phyloP scores from a whole-genome alignment of 305 asterid species.

The Fraxinus greggii region DNA sequence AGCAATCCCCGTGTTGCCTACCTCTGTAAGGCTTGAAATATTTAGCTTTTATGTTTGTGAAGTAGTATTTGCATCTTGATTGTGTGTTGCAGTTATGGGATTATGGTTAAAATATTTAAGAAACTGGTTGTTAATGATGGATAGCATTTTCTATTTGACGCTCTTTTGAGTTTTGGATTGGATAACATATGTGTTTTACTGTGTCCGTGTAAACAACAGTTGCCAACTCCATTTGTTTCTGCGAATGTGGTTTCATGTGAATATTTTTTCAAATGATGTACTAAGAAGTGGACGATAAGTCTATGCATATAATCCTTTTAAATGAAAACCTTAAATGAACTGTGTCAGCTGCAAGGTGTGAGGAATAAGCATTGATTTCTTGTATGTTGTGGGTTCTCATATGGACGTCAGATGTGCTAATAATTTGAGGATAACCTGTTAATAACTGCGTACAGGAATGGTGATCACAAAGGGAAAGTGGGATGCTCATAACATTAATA shows the following conservation, averaged over 20 bases:
- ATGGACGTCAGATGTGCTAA: neutral
- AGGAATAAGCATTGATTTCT: conserved; percentile 4
- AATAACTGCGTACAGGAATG: neutral
- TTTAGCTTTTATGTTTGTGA: conserved; percentile 8
- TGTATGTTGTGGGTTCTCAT: conserved; percentile 11
- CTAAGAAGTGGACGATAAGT: neutral
- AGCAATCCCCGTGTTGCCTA: conserved; percentile 97
- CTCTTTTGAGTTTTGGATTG: neutral
- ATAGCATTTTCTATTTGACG: neutral
- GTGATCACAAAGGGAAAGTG: neutral
- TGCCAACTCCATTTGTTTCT: neutral
- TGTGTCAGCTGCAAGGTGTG: neutral
- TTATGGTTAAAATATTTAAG: neutral
- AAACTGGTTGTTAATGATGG: neutral
- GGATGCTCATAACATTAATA: neutral
- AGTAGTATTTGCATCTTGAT: neutral
- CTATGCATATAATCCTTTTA: neutral
- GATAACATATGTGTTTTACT: neutral
- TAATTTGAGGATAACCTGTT: conserved; percentile 8
- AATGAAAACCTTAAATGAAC: neutral
- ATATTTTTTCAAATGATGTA: neutral
- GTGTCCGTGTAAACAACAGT: neutral
- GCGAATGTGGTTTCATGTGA: neutral
- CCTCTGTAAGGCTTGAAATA: conserved; percentile 57
- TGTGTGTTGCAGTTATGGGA: neutral